Evolutionary conservation across 345 rosid species (phyloP), one percentile per base, ranked within the genome.

Genomic region (Corchorus olitorius): DNA sequence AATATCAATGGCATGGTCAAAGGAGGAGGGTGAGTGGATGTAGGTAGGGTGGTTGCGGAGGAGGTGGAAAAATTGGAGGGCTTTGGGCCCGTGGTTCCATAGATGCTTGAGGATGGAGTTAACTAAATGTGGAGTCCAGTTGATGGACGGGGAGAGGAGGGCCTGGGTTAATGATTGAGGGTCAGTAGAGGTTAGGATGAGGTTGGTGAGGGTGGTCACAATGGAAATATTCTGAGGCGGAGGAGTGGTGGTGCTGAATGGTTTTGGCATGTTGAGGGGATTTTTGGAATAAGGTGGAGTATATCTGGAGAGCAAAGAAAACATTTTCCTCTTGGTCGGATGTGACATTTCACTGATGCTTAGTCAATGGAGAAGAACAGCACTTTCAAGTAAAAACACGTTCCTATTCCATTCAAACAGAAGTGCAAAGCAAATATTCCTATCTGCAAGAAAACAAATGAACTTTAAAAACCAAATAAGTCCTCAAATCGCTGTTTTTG

Each of bases 51-150:
- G 95, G 77, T 48, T 84, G 77, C 20, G 74, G 74, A 95, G 87
- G 77, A 86, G 70, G 55, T 76, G 82, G 88, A 93, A 95, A 89
- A 93, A 91, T 17, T 87, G 87, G 49, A 93, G 89, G 58, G 98
- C 97, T 80, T 86, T 93, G 3, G 88, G 93, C 70, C 92, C 96
- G 79, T 93, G 94, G 72, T 93, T 92, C 99, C 98, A 93, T 45
- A 90, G 89, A 45, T 85, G 89, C 35, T 93, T 95, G 68, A 93
- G 86, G 65, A 86, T 75, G 6, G 87, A 56, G 83, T 93, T 84
- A 45, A 93, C 98, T 27, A 92, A 88, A 14, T 84, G 50, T 3
- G 94, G 91, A 1, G 89, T 88, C 96, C 97, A 95, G 0, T 69
- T 78, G 74, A 88, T 80, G 41, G 75, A 20, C 8, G 90, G 65